phyloP scores from a whole-genome alignment of 164 flowering plant species.

The Tinospora cordifolia region DNA sequence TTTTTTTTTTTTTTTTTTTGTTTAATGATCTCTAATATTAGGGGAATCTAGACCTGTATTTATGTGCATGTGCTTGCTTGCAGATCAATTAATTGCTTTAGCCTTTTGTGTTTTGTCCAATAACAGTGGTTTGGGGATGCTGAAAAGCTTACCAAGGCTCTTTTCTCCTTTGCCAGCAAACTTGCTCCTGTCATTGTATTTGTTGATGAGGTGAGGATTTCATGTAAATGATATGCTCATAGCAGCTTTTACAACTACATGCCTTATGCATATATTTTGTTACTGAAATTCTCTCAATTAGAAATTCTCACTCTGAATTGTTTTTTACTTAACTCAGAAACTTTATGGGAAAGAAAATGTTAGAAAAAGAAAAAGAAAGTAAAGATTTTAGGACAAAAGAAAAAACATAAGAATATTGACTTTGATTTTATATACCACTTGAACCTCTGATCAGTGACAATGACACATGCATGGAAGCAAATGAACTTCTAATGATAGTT shows the following conservation, averaged over 20 bases:
- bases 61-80: background rate
- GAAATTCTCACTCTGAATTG: background rate
- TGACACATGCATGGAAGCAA: no score
- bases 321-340: background rate
- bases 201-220: conserved; percentile 82
- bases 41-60: no score
- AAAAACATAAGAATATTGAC: no score
- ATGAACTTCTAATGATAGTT: no score
- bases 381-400: no score
- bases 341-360: background rate
- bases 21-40: no score
- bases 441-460: no score
- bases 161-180: conserved; percentile 91
- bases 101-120: conserved; percentile 3
- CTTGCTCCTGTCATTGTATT: conserved; percentile 95
- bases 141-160: conserved; percentile 95
- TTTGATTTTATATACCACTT: no score
- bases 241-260: background rate
- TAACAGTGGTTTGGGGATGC: conserved; percentile 99
- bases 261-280: background rate
- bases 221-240: background rate
- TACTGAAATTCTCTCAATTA: background rate
- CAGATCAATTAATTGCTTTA: conserved; percentile 2
- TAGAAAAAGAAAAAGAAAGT: no score
- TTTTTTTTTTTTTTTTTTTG: no score